Evolutionary conservation across 495 filamentous ascomycete species (phyloP).

Genomic region (Friedmanniomyces endolithicus): DNA sequence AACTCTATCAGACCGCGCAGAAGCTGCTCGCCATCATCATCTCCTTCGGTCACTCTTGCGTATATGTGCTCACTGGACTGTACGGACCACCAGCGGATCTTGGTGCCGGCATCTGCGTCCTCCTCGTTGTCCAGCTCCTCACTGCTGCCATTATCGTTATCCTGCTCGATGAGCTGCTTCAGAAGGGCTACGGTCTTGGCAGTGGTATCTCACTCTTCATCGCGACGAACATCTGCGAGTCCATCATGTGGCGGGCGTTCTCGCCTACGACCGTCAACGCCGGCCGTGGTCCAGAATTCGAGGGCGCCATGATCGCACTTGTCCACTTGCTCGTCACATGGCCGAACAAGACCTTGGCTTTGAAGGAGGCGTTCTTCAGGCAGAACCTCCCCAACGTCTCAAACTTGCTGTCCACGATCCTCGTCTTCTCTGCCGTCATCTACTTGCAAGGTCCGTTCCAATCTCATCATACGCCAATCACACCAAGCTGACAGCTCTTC

Average conservation of each 20-base stretch:
- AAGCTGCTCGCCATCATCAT: slow-evolving; percentile 98
- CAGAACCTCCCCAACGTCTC: slow-evolving; percentile 99
- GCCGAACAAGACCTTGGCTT: slow-evolving; percentile 94
- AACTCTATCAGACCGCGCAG: slow-evolving; percentile 98
- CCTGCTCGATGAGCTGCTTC: slow-evolving; percentile 95
- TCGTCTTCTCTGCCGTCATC: slow-evolving; percentile 94
- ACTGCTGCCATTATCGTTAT: slow-evolving; percentile 96
- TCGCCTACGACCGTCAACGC: slow-evolving; percentile 99
- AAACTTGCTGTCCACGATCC: slow-evolving; percentile 87
- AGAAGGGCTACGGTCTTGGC: slow-evolving; percentile 98
- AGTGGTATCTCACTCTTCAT: slow-evolving; percentile 99
- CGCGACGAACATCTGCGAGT: slow-evolving; percentile 99
- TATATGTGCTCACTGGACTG: slow-evolving; percentile 94
- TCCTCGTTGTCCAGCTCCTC: slow-evolving; percentile 92
- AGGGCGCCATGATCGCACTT: slow-evolving; percentile 95
- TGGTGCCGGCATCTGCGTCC: slow-evolving; percentile 92
- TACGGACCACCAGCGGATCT: slow-evolving; percentile 94
- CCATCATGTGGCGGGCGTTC: slow-evolving; percentile 99
- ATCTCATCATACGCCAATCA: background rate
- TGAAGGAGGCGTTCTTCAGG: slow-evolving; percentile 96
- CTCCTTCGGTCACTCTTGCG: slow-evolving; percentile 90
- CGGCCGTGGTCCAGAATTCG: slow-evolving; percentile 96
- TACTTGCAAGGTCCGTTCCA: slow-evolving; percentile 59
- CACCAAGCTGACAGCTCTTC: background rate
- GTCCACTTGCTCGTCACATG: slow-evolving; percentile 98